A percentile compares a stretch with the other conserved stretches of the same genome.
These are phyloP conservation scores for Cryphonectria carpinicola DNA, from an alignment of 2,329 filamentous ascomycete species.

Conservation along the genomic window DNA sequence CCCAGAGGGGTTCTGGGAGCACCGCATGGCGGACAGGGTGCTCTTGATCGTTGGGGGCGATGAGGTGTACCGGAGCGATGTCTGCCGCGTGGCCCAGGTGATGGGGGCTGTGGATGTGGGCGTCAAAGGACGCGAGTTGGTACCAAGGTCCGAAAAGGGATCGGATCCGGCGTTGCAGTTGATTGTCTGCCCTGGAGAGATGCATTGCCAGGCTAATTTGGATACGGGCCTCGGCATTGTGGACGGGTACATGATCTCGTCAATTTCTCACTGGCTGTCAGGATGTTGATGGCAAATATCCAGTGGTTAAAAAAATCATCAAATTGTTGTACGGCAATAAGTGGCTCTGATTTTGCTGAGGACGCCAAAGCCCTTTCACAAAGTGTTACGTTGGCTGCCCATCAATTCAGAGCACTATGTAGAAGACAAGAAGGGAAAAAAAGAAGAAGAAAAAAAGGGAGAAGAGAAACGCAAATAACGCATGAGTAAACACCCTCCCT, in stretches of 20 bases:
- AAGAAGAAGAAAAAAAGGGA: neutral
- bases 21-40: slow-evolving; percentile 24
- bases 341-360: neutral
- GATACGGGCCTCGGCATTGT: slow-evolving; percentile 28
- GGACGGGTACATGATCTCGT: slow-evolving; percentile 23
- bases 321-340: neutral
- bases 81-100: slow-evolving; percentile 27
- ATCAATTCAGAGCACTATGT: neutral
- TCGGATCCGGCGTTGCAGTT: slow-evolving; percentile 24
- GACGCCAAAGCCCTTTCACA: neutral
- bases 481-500: neutral
- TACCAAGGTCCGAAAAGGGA: neutral
- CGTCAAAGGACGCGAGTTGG: neutral
- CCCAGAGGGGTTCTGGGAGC: slow-evolving; percentile 26
- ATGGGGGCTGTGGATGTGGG: slow-evolving; percentile 25
- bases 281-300: neutral
- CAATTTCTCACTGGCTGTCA: slow-evolving; percentile 20
- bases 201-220: slow-evolving; percentile 28
- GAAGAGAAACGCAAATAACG: neutral
- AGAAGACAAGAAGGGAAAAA: neutral
- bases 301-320: neutral
- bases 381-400: neutral
- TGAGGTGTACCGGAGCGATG: slow-evolving; percentile 30
- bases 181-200: slow-evolving; percentile 29
- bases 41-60: slow-evolving; percentile 28